Base-by-base conservation (phyloP, 2,329 filamentous ascomycete species). In the Penicillium sp. region DNA sequence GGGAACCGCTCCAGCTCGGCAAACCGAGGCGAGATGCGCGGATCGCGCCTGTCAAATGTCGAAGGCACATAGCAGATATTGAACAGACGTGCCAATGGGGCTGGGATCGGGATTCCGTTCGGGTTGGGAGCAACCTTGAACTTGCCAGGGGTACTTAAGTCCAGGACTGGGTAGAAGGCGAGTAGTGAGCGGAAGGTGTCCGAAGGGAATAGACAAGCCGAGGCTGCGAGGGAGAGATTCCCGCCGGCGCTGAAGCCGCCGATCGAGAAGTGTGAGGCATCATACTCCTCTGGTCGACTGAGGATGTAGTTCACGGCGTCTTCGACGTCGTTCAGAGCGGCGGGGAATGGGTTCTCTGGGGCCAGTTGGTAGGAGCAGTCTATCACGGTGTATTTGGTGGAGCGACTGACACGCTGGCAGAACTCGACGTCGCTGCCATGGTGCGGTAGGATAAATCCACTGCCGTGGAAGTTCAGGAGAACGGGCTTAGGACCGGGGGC, bases 241-340 rank as follows among this genome's bases (percentile, higher is more conserved):
- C 53, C 74, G 13, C 76, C 75, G 1, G 76, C 74, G 46, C 74
- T 77, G 62, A 77, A 78, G 3, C 75, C 75, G 6, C 67, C 72
- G 8, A 76, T 49, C 2, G 67, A 66, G 7, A 78, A 51, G 7
- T 60, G 63, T 12, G 54, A 54, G 3, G 49, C 23, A 33, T 77
- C 68, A 54, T 71, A 77, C 6, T 64, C 47, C 3, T 69, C 59
- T 1, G 67, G 63, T 4, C 65, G 69, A n/a, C 62, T 46, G 2
- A 71, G 62, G 1, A 72, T 67, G 54, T 68, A 75, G 15, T 62
- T 63, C 29, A 75, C 58, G 5, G 59, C 61, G 58, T 76, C 72
- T 55, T 74, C 71, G n/a, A 65, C 70, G 50, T 77, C 72, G 27
- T 76, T 61, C 23, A 74, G 52, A 0, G 72, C 66, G 3, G 71